Percentiles rank a stretch among this genome's conserved stretches.
These are phyloP conservation scores for Yamadazyma paraphyllophila DNA, from an alignment of 805 yeast genomes.

Conservation along the genomic window DNA sequence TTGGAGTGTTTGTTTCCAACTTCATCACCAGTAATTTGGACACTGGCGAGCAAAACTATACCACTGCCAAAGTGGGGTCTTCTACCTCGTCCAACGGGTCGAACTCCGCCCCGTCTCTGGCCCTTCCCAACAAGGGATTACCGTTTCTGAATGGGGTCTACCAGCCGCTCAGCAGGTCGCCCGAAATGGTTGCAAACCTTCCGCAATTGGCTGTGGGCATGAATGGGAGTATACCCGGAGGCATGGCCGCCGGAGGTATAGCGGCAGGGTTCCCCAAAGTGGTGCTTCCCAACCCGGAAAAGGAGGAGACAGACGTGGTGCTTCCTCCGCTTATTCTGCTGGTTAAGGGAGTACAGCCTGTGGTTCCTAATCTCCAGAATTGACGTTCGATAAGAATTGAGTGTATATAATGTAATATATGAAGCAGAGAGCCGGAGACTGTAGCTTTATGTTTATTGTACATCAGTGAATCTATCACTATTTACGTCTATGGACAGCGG, in stretches of 20 bases:
- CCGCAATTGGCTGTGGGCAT: neutral
- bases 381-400: neutral
- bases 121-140: neutral
- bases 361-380: conserved; percentile 5
- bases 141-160: neutral
- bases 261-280: conserved; percentile 2
- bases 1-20: conserved; percentile 6
- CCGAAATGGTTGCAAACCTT: neutral
- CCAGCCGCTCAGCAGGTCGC: neutral
- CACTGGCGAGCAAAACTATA: conserved; percentile 1
- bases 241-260: too few species aligned
- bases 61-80: conserved; percentile 1
- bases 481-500: too few species aligned
- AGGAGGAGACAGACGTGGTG: conserved; percentile 8
- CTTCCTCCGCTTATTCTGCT: conserved; percentile 12
- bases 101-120: neutral
- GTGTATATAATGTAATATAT: too few species aligned
- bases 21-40: conserved; percentile 3
- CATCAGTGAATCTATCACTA: neutral
- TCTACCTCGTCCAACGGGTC: conserved; percentile 1
- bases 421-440: too few species aligned
- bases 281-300: conserved; percentile 7
- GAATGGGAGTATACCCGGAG: neutral
- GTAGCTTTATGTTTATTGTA: too few species aligned
- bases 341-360: conserved; percentile 4